These are phyloP conservation scores for Cerrena zonata DNA, from an alignment of 1,284 basidiomycete species.

Conservation along the genomic window DNA sequence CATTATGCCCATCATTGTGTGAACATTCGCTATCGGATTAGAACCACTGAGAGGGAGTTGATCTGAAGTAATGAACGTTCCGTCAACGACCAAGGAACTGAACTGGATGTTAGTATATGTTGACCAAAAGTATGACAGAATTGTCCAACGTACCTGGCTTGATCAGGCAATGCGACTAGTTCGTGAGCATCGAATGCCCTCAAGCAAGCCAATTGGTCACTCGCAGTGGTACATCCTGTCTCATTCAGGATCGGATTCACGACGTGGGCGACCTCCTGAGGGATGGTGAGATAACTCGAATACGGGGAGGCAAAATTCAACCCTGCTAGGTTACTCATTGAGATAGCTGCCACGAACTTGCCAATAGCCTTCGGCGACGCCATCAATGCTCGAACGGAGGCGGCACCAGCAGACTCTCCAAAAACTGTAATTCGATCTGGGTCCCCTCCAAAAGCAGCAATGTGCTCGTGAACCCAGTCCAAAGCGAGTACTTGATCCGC, in stretches of 20 bases:
- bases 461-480: conserved; percentile 32
- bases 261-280: conserved; percentile 25
- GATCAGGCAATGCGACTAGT: conserved; percentile 29
- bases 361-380: conserved; percentile 38
- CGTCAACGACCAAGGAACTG: conserved; percentile 42
- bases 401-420: conserved; percentile 37
- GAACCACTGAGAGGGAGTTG: conserved; percentile 36
- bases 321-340: conserved; percentile 44
- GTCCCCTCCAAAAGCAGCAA: conserved; percentile 34
- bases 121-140: too few relatives aligned
- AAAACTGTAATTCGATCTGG: conserved; percentile 33
- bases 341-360: conserved; percentile 41
- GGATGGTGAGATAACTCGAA: conserved; percentile 35
- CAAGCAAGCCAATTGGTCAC: conserved; percentile 29
- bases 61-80: conserved; percentile 35
- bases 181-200: conserved; percentile 27
- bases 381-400: conserved; percentile 37
- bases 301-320: conserved; percentile 38
- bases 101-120: too few relatives aligned
- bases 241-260: conserved; percentile 31
- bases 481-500: conserved; percentile 35
- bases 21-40: conserved; percentile 36
- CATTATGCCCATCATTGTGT: conserved; percentile 44
- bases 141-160: conserved; percentile 32
- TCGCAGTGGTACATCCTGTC: conserved; percentile 26